These are phyloP conservation scores for Arthrobotrys entomopaga DNA, from an alignment of 2,329 filamentous ascomycete species.

Conservation along the genomic window DNA sequence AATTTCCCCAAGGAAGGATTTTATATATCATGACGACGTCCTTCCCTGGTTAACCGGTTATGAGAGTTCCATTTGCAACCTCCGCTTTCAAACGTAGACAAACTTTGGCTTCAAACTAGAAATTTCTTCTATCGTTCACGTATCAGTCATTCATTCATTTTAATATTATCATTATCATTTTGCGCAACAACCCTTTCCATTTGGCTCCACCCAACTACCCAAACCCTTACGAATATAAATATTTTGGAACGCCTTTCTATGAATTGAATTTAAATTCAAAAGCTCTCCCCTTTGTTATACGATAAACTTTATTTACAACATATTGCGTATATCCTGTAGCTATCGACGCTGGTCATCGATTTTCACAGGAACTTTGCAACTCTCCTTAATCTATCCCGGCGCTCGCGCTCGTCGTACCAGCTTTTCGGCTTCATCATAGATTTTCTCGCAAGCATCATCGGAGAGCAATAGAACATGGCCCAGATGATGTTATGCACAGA, in stretches of 20 bases:
- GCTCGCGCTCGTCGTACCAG: not conserved
- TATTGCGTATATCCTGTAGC: not conserved
- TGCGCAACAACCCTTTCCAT: conserved; percentile 26
- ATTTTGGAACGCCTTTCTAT: conserved; percentile 38
- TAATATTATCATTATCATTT: too few relatives aligned
- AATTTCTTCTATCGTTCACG: conserved; percentile 52
- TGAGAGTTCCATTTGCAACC: conserved; percentile 35
- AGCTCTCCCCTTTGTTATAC: not conserved
- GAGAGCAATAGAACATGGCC: not conserved
- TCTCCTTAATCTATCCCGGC: not conserved
- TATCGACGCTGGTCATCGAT: conserved; percentile 55
- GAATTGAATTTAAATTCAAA: conserved; percentile 11
- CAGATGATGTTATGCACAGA: conserved; percentile 26
- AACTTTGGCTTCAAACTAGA: conserved; percentile 41
- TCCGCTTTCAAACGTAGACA: conserved; percentile 41
- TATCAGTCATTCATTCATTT: conserved; percentile 48
- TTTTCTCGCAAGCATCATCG: conserved; percentile 13
- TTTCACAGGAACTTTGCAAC: not conserved
- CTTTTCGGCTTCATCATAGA: not conserved
- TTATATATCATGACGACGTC: conserved; percentile 51
- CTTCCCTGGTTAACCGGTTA: conserved; percentile 39
- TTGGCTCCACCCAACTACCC: conserved; percentile 22
- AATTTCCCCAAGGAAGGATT: conserved; percentile 54
- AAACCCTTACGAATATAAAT: conserved; percentile 36
- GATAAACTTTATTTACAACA: not conserved